phyloP scores from a whole-genome alignment of 2,329 filamentous ascomycete species.

The Mycosphaerella sp. region DNA sequence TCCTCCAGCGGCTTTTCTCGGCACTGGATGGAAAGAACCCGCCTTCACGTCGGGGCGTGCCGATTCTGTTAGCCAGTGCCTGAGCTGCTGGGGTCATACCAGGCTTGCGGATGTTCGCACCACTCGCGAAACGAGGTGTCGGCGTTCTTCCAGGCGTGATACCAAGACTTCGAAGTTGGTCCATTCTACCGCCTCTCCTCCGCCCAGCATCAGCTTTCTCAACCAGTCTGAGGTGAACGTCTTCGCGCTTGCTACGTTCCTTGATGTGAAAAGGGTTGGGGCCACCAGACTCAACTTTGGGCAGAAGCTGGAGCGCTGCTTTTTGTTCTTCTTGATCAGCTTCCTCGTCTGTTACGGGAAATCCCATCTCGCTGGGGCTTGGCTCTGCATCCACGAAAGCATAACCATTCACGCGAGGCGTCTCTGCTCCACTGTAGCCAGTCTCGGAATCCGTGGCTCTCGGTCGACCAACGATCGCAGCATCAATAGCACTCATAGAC shows the following conservation, averaged over 20 bases:
- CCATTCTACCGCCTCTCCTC: conserved; percentile 50
- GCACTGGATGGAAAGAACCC: conserved; percentile 16
- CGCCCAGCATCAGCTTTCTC: conserved; percentile 72
- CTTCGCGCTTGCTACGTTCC: conserved; percentile 69
- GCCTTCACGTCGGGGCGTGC: conserved; percentile 31
- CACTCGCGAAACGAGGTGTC: conserved; percentile 63
- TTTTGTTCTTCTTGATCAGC: conserved; percentile 33
- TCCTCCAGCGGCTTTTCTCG: conserved; percentile 17
- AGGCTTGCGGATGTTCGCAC: conserved; percentile 41
- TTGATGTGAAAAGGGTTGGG: conserved; percentile 76
- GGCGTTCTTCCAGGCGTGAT: conserved; percentile 49
- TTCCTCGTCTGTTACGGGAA: conserved; percentile 34
- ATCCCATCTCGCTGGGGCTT: conserved; percentile 51
- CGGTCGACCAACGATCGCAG: conserved; percentile 71
- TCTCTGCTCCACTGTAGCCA: conserved; percentile 62
- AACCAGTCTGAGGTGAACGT: conserved; percentile 78
- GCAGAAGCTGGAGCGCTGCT: conserved; percentile 37
- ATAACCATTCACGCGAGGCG: conserved; percentile 87
- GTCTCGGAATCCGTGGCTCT: conserved; percentile 56
- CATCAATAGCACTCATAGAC: conserved; percentile 74
- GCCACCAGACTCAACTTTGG: conserved; percentile 47
- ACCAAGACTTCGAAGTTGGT: conserved; percentile 31
- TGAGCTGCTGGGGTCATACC: conserved; percentile 67
- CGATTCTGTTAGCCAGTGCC: conserved; percentile 60
- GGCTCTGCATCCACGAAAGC: conserved; percentile 84